Percentiles rank a stretch among this genome's conserved stretches.
Conservation (phyloP, 495 filamentous ascomycete genomes). For the Aspergillus saccharolyticus region DNA sequence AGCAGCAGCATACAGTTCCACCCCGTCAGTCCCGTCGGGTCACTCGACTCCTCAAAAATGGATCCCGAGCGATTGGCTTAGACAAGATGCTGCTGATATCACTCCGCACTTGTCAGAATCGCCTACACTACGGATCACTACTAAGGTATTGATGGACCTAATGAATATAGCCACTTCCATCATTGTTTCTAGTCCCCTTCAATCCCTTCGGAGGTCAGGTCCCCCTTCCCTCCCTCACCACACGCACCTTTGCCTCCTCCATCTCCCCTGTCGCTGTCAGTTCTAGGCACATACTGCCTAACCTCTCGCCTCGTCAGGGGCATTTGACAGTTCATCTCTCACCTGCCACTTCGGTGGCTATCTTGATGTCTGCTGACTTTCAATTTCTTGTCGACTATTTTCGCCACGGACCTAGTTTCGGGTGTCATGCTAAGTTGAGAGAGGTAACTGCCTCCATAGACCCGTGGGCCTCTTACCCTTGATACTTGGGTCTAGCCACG, state of each 20-base stretch:
- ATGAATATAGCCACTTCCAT: conserved; percentile 2
- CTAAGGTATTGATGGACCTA: conserved; percentile 3
- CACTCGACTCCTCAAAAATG: conserved; percentile 25
- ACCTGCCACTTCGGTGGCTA: conserved; percentile 1
- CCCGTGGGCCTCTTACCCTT: not conserved
- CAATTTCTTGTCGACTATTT: conserved; percentile 14
- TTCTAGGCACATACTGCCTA: conserved; percentile 4
- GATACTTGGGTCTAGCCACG: not conserved
- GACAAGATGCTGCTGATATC: conserved; percentile 15
- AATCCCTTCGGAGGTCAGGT: too few relatives aligned
- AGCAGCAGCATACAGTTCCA: conserved; percentile 12
- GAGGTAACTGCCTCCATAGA: not conserved
- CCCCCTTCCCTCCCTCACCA: too few relatives aligned
- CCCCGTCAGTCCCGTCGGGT: conserved; percentile 13
- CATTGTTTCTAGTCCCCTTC: not conserved
- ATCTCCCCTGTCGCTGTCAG: not conserved
- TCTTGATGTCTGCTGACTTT: conserved; percentile 19
- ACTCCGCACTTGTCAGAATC: conserved; percentile 12
- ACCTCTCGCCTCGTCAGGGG: conserved; percentile 2
- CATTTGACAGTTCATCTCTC: conserved; percentile 7
- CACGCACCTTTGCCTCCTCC: not conserved
- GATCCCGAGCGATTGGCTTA: conserved; percentile 19
- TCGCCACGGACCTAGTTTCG: conserved; percentile 22
- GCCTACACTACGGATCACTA: not conserved
- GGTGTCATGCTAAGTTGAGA: conserved; percentile 9